phyloP scores from a whole-genome alignment of 208 protist genomes.

The Leishmania tropica region DNA sequence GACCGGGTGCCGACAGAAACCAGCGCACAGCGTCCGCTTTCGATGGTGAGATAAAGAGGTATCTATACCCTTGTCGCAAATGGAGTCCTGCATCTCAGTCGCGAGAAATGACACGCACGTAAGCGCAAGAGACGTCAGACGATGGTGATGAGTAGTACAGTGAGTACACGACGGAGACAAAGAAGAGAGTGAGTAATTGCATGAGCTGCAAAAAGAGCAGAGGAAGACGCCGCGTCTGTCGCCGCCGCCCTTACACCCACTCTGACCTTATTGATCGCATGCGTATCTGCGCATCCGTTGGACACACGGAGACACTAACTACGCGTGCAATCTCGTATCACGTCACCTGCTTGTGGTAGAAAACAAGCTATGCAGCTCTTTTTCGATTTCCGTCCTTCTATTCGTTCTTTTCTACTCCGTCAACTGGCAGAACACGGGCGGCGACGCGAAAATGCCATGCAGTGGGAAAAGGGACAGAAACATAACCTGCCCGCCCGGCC shows the following conservation, averaged over 20 bases:
- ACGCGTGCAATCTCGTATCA: neutral
- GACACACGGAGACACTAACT: neutral
- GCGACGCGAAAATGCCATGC: neutral
- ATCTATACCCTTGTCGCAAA: neutral
- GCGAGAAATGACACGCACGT: neutral
- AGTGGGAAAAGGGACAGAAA: neutral
- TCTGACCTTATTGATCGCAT: neutral
- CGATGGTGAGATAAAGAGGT: neutral
- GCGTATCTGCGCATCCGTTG: neutral
- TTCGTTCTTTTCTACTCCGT: neutral
- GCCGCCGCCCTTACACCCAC: neutral
- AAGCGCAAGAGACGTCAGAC: neutral
- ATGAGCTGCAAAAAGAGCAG: neutral
- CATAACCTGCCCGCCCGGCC: neutral
- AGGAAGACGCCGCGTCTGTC: neutral
- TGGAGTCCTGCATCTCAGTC: neutral
- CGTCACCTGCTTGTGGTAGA: neutral
- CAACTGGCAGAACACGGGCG: neutral
- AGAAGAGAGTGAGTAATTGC: neutral
- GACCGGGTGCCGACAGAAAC: neutral
- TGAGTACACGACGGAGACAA: neutral
- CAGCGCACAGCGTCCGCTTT: neutral
- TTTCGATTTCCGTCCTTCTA: neutral
- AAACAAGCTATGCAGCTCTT: neutral
- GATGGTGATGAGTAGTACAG: neutral